A percentile compares a stretch with the other conserved stretches of the same genome.
These are phyloP conservation scores for Mycena sp. DNA, from an alignment of 1,284 basidiomycete species.

Conservation along the genomic window DNA sequence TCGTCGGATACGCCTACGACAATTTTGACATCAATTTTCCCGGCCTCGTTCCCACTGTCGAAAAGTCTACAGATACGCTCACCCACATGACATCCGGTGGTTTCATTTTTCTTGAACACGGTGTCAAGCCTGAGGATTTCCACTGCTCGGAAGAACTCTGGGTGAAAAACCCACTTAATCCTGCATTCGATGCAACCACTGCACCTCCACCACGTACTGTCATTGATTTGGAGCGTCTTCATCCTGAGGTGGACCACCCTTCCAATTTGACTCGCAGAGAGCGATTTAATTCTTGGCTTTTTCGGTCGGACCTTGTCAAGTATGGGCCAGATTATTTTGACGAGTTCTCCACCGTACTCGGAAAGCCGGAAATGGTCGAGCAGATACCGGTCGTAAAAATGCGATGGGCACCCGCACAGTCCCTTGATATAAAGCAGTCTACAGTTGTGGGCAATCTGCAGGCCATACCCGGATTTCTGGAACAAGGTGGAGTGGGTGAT, in stretches of 20 bases:
- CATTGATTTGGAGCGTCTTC: conserved; percentile 14
- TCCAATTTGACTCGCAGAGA: conserved; percentile 30
- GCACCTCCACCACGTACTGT: conserved; percentile 10
- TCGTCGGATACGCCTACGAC: conserved; percentile 42
- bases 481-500: conserved; percentile 40
- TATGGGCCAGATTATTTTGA: conserved; percentile 38
- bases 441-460: conserved; percentile 34
- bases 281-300: conserved; percentile 39
- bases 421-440: conserved; percentile 39
- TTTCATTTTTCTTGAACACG: conserved; percentile 35
- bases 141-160: conserved; percentile 39
- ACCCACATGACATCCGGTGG: conserved; percentile 42
- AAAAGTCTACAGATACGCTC: conserved; percentile 36
- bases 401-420: conserved; percentile 35
- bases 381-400: conserved; percentile 40
- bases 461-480: conserved; percentile 27
- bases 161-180: conserved; percentile 19
- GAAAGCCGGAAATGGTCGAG: conserved; percentile 38
- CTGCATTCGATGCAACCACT: background rate
- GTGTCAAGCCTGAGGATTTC: conserved; percentile 34
- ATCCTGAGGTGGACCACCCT: conserved; percentile 15
- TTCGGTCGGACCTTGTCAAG: conserved; percentile 33
- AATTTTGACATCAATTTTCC: conserved; percentile 48
- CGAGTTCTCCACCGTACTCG: conserved; percentile 26
- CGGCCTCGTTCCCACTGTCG: conserved; percentile 27